Conservation (phyloP, 176 grass and related monocot genomes). For the Oryza coarctata region DNA sequence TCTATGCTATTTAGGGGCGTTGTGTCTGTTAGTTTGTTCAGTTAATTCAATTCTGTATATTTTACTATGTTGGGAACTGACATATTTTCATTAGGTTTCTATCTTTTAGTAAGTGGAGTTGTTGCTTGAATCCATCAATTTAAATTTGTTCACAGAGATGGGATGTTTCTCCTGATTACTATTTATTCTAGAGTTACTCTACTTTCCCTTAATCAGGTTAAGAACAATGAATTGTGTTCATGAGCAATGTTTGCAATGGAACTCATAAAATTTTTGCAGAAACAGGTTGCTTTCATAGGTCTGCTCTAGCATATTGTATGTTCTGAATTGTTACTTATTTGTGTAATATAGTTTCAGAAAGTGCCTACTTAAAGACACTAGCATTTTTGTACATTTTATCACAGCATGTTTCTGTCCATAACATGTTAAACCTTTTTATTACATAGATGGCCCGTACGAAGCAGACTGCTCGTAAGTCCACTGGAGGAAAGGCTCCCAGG, state of each 20-base stretch:
- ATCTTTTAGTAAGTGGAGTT: background rate
- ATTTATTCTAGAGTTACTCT: no score
- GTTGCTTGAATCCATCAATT: background rate
- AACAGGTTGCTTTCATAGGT: background rate
- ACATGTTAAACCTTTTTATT: background rate
- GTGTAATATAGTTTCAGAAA: background rate
- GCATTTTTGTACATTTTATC: background rate
- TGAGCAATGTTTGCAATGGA: background rate
- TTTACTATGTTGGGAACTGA: background rate
- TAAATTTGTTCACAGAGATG: background rate
- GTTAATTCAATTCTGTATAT: background rate
- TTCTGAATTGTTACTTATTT: background rate
- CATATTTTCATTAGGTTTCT: no score
- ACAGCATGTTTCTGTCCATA: background rate
- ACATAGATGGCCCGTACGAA: conserved; percentile 54
- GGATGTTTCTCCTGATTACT: background rate
- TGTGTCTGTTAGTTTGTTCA: no score
- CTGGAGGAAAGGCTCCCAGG: conserved; percentile 50
- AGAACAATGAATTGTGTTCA: background rate
- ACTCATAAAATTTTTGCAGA: background rate
- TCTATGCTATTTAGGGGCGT: no score
- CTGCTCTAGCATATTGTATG: background rate
- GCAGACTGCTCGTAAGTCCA: conserved; percentile 55
- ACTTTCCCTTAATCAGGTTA: background rate
- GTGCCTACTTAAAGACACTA: no score